Conservation (phyloP, 768 basidiomycete species). For the Lyophyllum decastes region DNA sequence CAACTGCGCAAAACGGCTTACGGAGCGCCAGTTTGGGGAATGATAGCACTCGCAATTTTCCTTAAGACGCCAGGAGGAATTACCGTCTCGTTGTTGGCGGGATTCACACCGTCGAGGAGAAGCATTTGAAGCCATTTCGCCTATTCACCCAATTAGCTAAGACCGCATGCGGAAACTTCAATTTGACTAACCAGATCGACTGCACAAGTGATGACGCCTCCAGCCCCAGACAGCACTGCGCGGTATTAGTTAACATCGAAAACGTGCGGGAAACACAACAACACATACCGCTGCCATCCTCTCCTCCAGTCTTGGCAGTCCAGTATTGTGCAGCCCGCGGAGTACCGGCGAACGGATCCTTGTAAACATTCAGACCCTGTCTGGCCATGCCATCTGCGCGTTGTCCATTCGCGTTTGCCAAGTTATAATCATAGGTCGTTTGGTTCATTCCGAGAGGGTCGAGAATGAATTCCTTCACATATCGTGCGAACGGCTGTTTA, state of each 20-base stretch:
- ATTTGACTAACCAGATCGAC: constrained; percentile 21
- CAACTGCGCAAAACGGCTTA: constrained; percentile 2
- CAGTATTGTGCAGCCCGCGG: constrained; percentile 21
- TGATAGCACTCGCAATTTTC: constrained; percentile 24
- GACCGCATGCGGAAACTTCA: neutral
- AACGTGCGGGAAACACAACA: neutral
- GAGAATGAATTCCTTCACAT: constrained; percentile 29
- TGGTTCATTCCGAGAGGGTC: constrained; percentile 25
- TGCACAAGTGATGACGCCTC: constrained; percentile 28
- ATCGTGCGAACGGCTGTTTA: constrained; percentile 21
- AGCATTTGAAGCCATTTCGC: constrained; percentile 31
- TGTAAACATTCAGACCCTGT: constrained; percentile 15
- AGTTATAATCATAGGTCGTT: constrained; percentile 28
- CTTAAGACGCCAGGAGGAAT: constrained; percentile 25
- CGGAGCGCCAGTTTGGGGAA: constrained; percentile 15
- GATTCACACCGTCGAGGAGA: constrained; percentile 25
- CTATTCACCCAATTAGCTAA: constrained; percentile 11
- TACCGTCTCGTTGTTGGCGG: constrained; percentile 20
- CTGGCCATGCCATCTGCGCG: constrained; percentile 25
- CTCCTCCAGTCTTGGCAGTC: constrained; percentile 14
- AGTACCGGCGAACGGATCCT: constrained; percentile 22
- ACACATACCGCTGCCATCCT: constrained; percentile 21
- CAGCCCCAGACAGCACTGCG: constrained; percentile 25
- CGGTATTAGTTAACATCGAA: neutral
- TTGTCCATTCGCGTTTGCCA: constrained; percentile 24